These are phyloP conservation scores for Dendrobium huoshanense DNA, from an alignment of 106 monocot genomes.

Conservation along the genomic window DNA sequence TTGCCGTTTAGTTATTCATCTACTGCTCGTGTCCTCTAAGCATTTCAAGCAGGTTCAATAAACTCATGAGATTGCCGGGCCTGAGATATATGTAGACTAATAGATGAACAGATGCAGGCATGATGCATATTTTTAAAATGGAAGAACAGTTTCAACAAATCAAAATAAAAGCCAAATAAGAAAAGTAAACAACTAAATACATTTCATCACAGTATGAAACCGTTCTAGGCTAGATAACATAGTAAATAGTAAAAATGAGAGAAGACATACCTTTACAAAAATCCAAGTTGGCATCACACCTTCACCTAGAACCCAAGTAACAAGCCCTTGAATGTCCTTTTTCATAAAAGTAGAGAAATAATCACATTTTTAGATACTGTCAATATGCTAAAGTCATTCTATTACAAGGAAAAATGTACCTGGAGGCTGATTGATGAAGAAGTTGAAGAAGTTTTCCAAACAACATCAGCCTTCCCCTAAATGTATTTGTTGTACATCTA, in stretches of 20 bases:
- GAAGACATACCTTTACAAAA: conserved; percentile 66
- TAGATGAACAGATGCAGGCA: neutral
- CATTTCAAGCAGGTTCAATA: neutral
- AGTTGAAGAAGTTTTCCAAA: conserved; percentile 34
- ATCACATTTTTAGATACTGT: neutral
- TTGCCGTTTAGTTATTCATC: too few species aligned
- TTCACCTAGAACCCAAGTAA: conserved; percentile 91
- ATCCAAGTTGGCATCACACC: conserved; percentile 88
- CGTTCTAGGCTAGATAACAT: too few species aligned
- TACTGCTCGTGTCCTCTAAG: too few species aligned
- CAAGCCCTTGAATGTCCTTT: conserved; percentile 87
- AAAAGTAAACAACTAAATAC: neutral
- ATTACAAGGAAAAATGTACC: conserved; percentile 21
- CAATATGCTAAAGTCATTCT: neutral
- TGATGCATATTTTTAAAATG: neutral
- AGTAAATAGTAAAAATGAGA: neutral
- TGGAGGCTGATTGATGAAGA: conserved; percentile 64
- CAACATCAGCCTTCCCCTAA: conserved; percentile 76
- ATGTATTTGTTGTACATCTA: neutral
- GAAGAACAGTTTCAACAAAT: neutral
- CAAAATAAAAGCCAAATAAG: neutral
- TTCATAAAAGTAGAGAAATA: conserved; percentile 10
- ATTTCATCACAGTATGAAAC: too few species aligned
- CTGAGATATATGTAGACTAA: neutral
- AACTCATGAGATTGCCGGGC: neutral